phyloP scores from a whole-genome alignment of 768 basidiomycete species.

The Trametes villosa region DNA sequence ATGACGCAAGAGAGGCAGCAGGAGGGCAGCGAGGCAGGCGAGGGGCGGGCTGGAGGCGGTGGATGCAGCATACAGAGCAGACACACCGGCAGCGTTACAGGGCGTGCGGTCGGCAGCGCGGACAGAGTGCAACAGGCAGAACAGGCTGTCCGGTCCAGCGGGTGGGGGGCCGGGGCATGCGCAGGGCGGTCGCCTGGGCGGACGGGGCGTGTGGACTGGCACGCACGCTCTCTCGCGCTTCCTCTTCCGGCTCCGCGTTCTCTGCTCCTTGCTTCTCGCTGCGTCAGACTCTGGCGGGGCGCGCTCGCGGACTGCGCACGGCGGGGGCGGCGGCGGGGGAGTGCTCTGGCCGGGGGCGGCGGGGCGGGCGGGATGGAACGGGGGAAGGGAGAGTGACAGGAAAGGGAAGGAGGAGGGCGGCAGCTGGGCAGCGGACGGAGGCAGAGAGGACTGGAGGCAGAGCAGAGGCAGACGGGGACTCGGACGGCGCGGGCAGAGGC shows the following conservation, averaged over 20 bases:
- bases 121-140: no score
- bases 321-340: constrained; percentile 10
- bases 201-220: neutral
- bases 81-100: constrained; percentile 6
- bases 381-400: constrained; percentile 4
- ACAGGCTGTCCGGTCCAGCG: constrained; percentile 8
- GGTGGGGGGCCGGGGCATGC: constrained; percentile 14
- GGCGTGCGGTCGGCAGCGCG: neutral
- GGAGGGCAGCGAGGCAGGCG: constrained; percentile 19
- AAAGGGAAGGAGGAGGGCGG: constrained; percentile 32
- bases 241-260: no score
- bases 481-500: constrained; percentile 12
- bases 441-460: constrained; percentile 28
- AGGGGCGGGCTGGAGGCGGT: constrained; percentile 15
- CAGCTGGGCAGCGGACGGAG: constrained; percentile 2
- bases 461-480: constrained; percentile 16
- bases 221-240: neutral
- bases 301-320: neutral
- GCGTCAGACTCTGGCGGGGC: no score
- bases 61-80: constrained; percentile 28
- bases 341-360: constrained; percentile 8
- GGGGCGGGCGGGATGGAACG: constrained; percentile 32
- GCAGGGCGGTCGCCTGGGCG: constrained; percentile 6
- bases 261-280: no score
- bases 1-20: constrained; percentile 20